These are phyloP conservation scores for Pestalotiopsis fici DNA, from an alignment of 2,329 filamentous ascomycete genomes.

Conservation along the genomic window DNA sequence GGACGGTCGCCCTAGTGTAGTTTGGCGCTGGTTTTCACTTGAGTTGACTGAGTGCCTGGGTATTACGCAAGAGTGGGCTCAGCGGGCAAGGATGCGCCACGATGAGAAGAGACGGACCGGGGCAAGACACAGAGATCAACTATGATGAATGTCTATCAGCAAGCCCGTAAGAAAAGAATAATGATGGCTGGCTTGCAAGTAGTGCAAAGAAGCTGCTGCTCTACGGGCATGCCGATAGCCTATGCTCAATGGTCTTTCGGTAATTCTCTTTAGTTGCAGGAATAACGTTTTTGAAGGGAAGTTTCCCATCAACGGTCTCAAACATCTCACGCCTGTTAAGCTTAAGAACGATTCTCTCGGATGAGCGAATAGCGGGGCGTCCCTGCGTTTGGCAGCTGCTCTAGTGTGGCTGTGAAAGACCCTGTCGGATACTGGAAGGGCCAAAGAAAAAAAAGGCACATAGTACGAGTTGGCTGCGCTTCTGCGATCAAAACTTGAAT, in stretches of 20 bases:
- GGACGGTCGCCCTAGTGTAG: not conserved
- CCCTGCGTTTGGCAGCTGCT: conserved; percentile 8
- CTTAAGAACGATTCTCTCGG: not conserved
- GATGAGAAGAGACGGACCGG: not conserved
- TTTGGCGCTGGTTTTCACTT: not conserved
- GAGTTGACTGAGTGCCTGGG: not conserved
- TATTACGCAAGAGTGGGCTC: conserved; percentile 8
- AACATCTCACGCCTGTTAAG: not conserved
- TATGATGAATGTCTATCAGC: not conserved
- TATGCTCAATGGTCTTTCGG: not conserved
- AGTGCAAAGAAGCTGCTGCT: not conserved
- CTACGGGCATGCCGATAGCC: not conserved
- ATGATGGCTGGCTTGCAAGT: not conserved
- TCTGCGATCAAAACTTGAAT: not conserved
- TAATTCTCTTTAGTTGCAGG: not conserved
- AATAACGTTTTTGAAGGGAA: not conserved
- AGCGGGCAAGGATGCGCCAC: conserved; percentile 2
- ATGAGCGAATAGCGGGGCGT: conserved; percentile 8
- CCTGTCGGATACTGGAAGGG: not conserved
- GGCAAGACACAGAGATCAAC: not conserved
- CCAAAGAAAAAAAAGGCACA: not conserved
- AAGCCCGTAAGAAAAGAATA: not conserved
- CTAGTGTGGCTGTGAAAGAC: conserved; percentile 7
- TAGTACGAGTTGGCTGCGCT: not conserved
- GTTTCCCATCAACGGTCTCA: not conserved